Percentiles rank a stretch among this genome's conserved stretches.
Conservation (phyloP, 805 yeast genomes). For the Wickerhamomyces xylosicus region DNA sequence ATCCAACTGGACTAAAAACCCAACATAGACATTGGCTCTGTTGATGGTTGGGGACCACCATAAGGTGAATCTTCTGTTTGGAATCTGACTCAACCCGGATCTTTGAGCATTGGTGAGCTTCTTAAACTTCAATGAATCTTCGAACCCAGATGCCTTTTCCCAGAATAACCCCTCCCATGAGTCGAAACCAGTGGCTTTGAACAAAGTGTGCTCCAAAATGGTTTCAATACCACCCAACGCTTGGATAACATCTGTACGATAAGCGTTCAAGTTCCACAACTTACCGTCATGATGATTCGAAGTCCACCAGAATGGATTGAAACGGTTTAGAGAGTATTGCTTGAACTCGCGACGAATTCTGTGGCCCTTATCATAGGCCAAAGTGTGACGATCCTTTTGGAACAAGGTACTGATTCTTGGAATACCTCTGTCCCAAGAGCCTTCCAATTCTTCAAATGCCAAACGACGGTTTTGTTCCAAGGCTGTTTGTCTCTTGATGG, state of each 20-base stretch:
- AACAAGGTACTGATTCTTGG: conserved; percentile 93
- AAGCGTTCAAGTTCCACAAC: conserved; percentile 86
- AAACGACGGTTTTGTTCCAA: conserved; percentile 73
- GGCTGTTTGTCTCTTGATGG: conserved; percentile 82
- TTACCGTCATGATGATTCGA: conserved; percentile 89
- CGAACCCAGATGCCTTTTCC: conserved; percentile 97
- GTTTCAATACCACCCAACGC: conserved; percentile 97
- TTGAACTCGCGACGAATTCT: conserved; percentile 73
- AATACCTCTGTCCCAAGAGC: conserved; percentile 92
- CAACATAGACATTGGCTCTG: conserved; percentile 95
- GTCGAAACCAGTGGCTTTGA: conserved; percentile 94
- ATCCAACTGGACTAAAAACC: conserved; percentile 92
- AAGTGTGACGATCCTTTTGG: conserved; percentile 89
- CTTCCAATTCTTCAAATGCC: conserved; percentile 89
- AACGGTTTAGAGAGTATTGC: conserved; percentile 58
- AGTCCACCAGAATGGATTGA: conserved; percentile 96
- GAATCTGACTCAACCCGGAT: conserved; percentile 94
- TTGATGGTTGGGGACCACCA: conserved; percentile 99
- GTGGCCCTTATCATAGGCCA: conserved; percentile 93
- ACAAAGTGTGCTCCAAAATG: conserved; percentile 86
- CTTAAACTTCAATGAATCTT: conserved; percentile 89
- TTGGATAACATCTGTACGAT: conserved; percentile 92
- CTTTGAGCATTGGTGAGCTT: conserved; percentile 96
- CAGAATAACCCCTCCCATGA: conserved; percentile 98
- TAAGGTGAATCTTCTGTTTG: conserved; percentile 89